Conservation (phyloP, 129 eudicot genomes). For the Sambucus nigra region DNA sequence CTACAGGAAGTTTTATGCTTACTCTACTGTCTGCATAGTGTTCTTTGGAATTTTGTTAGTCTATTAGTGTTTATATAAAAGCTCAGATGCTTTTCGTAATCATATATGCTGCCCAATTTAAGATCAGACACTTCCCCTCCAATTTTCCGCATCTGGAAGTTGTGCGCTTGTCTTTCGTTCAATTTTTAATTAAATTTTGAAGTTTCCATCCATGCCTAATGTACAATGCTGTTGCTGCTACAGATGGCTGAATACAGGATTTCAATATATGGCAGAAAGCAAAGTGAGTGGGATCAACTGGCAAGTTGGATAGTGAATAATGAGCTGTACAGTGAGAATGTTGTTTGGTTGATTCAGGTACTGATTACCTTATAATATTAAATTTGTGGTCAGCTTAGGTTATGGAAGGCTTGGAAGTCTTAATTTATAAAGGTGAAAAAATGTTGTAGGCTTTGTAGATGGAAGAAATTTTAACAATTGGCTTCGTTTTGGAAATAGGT, state of each 20-base stretch:
- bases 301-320: slow-evolving; percentile 99
- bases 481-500: slow-evolving; percentile 7
- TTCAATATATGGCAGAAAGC: slow-evolving; percentile 92
- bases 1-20: background rate
- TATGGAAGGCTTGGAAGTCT: no score
- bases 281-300: slow-evolving; percentile 97
- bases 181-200: no score
- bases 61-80: background rate
- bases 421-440: no score
- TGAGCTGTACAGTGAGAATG: slow-evolving; percentile 83
- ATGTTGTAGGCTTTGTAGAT: no score
- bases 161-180: background rate
- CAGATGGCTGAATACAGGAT: slow-evolving; percentile 99
- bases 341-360: slow-evolving; percentile 99
- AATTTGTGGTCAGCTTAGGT: background rate
- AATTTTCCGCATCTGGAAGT: background rate
- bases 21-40: background rate
- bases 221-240: slow-evolving; percentile 8
- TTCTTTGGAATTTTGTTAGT: background rate
- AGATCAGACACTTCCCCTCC: background rate
- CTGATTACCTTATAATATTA: background rate
- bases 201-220: background rate
- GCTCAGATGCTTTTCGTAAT: background rate
- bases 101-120: no score
- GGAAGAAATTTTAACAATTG: no score